Evolutionary conservation across 2,329 filamentous ascomycete species (phyloP).

Genomic region (Fusarium sp.): DNA sequence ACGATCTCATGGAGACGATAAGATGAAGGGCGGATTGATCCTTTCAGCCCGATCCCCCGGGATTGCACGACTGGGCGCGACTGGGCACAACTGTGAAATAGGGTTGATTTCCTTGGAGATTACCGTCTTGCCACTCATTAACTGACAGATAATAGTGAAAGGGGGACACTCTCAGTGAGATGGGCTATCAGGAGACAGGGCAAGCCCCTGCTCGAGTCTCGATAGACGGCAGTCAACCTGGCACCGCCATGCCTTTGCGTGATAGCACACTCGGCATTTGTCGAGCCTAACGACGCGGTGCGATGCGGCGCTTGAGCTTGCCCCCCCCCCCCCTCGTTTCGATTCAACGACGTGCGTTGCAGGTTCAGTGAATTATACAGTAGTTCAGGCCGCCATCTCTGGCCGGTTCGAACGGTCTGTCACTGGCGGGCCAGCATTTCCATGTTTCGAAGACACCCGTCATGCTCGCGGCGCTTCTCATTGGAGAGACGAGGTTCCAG

Average conservation of each 20-base stretch:
- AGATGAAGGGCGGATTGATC: constrained; percentile 31
- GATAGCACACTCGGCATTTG: constrained; percentile 15
- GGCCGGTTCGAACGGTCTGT: constrained; percentile 1
- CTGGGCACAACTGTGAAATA: not conserved
- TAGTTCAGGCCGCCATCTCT: constrained; percentile 4
- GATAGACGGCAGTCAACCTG: constrained; percentile 17
- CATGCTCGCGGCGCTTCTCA: constrained; percentile 1
- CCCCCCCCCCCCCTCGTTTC: not conserved
- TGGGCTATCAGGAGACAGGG: not conserved
- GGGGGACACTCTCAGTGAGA: not conserved
- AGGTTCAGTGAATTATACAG: not conserved
- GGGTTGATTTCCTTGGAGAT: constrained; percentile 2
- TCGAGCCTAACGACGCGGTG: not conserved
- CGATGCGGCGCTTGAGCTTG: not conserved
- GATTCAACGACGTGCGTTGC: not conserved
- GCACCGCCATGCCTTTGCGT: constrained; percentile 4
- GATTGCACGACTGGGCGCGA: constrained; percentile 29
- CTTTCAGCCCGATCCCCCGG: constrained; percentile 10
- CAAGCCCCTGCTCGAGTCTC: not conserved
- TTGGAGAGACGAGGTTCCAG: constrained; percentile 21
- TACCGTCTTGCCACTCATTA: not conserved
- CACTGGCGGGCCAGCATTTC: constrained; percentile 8
- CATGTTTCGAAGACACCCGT: constrained; percentile 13
- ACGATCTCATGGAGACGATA: constrained; percentile 30
- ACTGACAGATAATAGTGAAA: not conserved